These are phyloP conservation scores for Aspergillus alliaceus DNA, from an alignment of 2,329 filamentous ascomycete genomes.

Conservation along the genomic window DNA sequence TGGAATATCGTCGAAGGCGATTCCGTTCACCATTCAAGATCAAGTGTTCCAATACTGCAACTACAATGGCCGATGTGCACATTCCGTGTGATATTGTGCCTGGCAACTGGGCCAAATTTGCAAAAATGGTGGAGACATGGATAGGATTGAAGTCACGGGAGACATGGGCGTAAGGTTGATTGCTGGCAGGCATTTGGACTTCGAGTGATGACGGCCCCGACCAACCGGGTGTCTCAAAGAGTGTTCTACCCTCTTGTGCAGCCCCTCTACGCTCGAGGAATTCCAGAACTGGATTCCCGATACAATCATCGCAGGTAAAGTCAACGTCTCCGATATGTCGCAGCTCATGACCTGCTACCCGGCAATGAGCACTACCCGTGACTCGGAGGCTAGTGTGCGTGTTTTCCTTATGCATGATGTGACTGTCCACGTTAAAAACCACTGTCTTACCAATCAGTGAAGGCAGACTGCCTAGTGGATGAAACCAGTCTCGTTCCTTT, in stretches of 20 bases:
- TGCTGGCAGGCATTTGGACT: slow-evolving; percentile 84
- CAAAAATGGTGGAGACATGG: slow-evolving; percentile 91
- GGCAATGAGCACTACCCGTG: slow-evolving; percentile 7
- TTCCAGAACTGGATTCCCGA: slow-evolving; percentile 16
- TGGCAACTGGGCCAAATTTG: slow-evolving; percentile 87
- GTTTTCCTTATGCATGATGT: slow-evolving; percentile 1
- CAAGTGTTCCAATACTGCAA: slow-evolving; percentile 91
- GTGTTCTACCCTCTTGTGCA: not conserved
- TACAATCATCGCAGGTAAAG: slow-evolving; percentile 10
- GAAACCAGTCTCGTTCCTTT: slow-evolving; percentile 14
- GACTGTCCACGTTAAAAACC: slow-evolving; percentile 10
- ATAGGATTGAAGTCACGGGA: slow-evolving; percentile 98
- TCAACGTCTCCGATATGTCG: slow-evolving; percentile 6
- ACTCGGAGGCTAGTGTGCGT: slow-evolving; percentile 4
- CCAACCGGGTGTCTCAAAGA: slow-evolving; percentile 11
- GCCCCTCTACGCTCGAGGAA: slow-evolving; percentile 17
- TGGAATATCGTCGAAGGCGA: slow-evolving; percentile 90
- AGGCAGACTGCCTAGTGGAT: not conserved
- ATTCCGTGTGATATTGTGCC: slow-evolving; percentile 97
- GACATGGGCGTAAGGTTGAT: slow-evolving; percentile 91
- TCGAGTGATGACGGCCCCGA: slow-evolving; percentile 51
- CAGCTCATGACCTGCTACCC: not conserved
- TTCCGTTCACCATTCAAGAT: slow-evolving; percentile 84
- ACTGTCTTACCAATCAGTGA: slow-evolving; percentile 11
- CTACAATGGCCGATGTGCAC: slow-evolving; percentile 96